Evolutionary conservation across 1,284 basidiomycete genomes (phyloP).

Genomic region (Fistulina hepatica): DNA sequence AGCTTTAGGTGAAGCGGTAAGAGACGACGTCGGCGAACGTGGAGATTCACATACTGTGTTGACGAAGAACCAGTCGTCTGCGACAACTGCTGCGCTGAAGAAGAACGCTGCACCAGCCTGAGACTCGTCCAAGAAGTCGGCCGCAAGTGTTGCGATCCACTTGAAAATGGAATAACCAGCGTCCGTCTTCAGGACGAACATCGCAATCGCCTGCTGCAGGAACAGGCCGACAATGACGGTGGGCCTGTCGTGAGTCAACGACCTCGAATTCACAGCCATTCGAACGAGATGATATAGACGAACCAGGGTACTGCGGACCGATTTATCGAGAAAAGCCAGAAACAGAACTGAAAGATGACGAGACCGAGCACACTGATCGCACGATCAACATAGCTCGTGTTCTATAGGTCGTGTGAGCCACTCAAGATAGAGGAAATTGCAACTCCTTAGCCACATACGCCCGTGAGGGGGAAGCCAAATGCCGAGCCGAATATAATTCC

Average conservation of each 20-base stretch:
- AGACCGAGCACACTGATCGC: slow-evolving; percentile 76
- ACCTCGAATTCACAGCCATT: too few relatives aligned
- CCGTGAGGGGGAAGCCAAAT: slow-evolving; percentile 60
- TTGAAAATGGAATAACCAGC: slow-evolving; percentile 76
- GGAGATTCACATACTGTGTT: too few relatives aligned
- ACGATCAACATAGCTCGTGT: slow-evolving; percentile 61
- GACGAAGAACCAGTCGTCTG: slow-evolving; percentile 72
- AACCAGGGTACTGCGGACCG: slow-evolving; percentile 61
- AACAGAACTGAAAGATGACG: slow-evolving; percentile 62
- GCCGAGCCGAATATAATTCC: slow-evolving; percentile 73
- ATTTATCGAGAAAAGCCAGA: slow-evolving; percentile 54
- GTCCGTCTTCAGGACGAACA: slow-evolving; percentile 74
- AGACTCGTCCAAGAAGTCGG: slow-evolving; percentile 58
- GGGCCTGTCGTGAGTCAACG: too few relatives aligned
- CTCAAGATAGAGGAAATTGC: background rate
- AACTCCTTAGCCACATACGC: slow-evolving; percentile 28
- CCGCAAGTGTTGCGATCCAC: slow-evolving; percentile 68
- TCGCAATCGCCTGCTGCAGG: slow-evolving; percentile 71
- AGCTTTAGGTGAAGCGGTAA: too few relatives aligned
- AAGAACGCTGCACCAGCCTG: slow-evolving; percentile 66
- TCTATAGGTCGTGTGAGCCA: slow-evolving; percentile 26
- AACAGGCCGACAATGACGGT: slow-evolving; percentile 81
- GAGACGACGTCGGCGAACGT: too few relatives aligned
- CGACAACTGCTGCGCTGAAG: slow-evolving; percentile 52
- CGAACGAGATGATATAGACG: too few relatives aligned